Percentiles rank a stretch among this genome's conserved stretches.
Evolutionary conservation across 2,329 filamentous ascomycete species (phyloP).

Genomic region (Alternaria longipes): DNA sequence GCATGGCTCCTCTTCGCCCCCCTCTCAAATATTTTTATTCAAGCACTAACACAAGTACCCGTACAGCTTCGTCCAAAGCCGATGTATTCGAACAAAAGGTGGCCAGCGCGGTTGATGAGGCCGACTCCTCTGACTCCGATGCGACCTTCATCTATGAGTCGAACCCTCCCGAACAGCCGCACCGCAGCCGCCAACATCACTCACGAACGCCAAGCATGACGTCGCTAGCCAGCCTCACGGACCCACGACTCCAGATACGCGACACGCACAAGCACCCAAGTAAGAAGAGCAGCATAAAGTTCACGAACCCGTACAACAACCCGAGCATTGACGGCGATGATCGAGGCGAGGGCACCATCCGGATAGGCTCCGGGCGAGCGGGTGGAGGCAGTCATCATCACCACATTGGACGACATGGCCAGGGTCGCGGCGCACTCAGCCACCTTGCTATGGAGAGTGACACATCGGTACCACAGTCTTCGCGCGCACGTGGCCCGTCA

Average conservation of each 20-base stretch:
- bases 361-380: constrained; percentile 55
- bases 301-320: constrained; percentile 77
- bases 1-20: constrained; percentile 31
- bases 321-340: constrained; percentile 62
- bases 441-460: constrained; percentile 66
- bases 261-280: constrained; percentile 70
- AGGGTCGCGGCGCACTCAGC: constrained; percentile 74
- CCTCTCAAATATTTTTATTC: constrained; percentile 47
- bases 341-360: constrained; percentile 50
- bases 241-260: constrained; percentile 63
- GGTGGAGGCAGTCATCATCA: constrained; percentile 77
- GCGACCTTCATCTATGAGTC: constrained; percentile 99
- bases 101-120: constrained; percentile 93
- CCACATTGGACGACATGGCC: constrained; percentile 81
- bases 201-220: constrained; percentile 94
- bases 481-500: constrained; percentile 68
- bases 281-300: constrained; percentile 95
- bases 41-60: constrained; percentile 48
- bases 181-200: constrained; percentile 78
- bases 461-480: constrained; percentile 73
- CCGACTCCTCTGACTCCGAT: constrained; percentile 95
- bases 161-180: constrained; percentile 75
- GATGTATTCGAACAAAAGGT: constrained; percentile 98
- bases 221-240: constrained; percentile 75
- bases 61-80: constrained; percentile 86